Percentiles rank a stretch among this genome's conserved stretches.
These are phyloP conservation scores for Globisporangium splendens DNA, from an alignment of 352 stramenopile genomes.

Conservation along the genomic window DNA sequence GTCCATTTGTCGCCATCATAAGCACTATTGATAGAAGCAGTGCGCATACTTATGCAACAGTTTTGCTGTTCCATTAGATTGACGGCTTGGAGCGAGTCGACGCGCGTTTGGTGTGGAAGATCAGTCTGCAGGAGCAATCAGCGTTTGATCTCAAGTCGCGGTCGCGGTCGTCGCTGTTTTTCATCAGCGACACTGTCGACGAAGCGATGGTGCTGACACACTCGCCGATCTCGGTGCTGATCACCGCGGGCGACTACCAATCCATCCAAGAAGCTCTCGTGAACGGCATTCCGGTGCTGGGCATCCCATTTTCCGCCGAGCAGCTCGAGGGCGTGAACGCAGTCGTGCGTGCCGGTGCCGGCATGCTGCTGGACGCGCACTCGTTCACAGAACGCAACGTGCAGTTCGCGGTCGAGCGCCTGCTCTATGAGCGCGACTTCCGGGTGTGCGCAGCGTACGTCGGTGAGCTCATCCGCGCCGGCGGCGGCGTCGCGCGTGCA, in stretches of 20 bases:
- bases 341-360: constrained; percentile 51
- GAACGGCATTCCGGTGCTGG: constrained; percentile 57
- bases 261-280: constrained; percentile 61
- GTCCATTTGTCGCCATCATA: constrained; percentile 10
- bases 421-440: constrained; percentile 42
- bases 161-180: constrained; percentile 44
- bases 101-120: constrained; percentile 55
- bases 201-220: constrained; percentile 41
- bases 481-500: constrained; percentile 46
- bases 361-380: constrained; percentile 30
- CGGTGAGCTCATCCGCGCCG: constrained; percentile 57
- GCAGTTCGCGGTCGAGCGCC: constrained; percentile 24
- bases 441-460: constrained; percentile 35
- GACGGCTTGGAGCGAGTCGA: constrained; percentile 50
- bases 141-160: constrained; percentile 54
- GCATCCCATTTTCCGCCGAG: constrained; percentile 70
- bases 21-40: constrained; percentile 12
- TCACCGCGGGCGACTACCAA: constrained; percentile 58
- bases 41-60: too few species aligned
- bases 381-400: constrained; percentile 35
- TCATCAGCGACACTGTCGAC: constrained; percentile 39
- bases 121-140: constrained; percentile 49
- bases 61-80: constrained; percentile 24
- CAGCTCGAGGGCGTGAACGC: constrained; percentile 67
- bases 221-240: constrained; percentile 37